Percentiles rank a stretch among this genome's conserved stretches.
Evolutionary conservation across 768 basidiomycete species (phyloP).

Genomic region (Tubosaeta sp.): DNA sequence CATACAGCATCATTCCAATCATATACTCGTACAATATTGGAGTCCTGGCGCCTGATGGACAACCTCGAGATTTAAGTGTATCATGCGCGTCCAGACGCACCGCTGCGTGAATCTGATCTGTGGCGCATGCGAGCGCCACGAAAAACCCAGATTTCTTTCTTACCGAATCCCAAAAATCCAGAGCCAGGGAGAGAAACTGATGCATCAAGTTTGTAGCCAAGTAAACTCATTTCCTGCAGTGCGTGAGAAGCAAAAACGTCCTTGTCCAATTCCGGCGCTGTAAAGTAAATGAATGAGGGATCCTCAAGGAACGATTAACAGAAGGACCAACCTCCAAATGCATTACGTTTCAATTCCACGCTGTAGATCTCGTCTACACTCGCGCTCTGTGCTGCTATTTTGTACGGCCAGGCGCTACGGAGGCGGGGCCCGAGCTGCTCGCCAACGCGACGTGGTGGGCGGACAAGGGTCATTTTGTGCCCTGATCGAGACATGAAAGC

Average conservation of each 20-base stretch:
- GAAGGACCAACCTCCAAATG: conserved; percentile 30
- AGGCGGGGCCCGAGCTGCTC: conserved; percentile 37
- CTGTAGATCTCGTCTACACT: conserved; percentile 50
- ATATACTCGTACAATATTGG: conserved; percentile 7
- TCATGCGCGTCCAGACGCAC: conserved; percentile 19
- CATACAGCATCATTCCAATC: conserved; percentile 1
- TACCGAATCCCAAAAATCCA: conserved; percentile 37
- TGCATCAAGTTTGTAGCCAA: conserved; percentile 62
- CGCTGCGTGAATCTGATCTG: conserved; percentile 26
- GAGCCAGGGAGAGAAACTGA: conserved; percentile 54
- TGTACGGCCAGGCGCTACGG: conserved; percentile 39
- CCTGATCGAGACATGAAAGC: conserved; percentile 62
- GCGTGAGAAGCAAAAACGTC: conserved; percentile 58
- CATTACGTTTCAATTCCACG: conserved; percentile 49
- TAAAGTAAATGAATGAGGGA: conserved; percentile 2
- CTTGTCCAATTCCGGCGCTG: conserved; percentile 45
- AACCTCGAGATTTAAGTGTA: not conserved
- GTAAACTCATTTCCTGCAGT: conserved; percentile 51
- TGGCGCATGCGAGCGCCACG: conserved; percentile 36
- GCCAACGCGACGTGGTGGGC: conserved; percentile 37
- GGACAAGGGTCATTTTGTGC: conserved; percentile 45
- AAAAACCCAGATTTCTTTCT: conserved; percentile 66
- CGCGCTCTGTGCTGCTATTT: conserved; percentile 38
- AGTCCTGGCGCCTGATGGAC: not conserved
- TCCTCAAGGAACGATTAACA: not conserved